Evolutionary conservation across 352 stramenopile genomes (phyloP).

Genomic region (Paralagenidium karlingii): DNA sequence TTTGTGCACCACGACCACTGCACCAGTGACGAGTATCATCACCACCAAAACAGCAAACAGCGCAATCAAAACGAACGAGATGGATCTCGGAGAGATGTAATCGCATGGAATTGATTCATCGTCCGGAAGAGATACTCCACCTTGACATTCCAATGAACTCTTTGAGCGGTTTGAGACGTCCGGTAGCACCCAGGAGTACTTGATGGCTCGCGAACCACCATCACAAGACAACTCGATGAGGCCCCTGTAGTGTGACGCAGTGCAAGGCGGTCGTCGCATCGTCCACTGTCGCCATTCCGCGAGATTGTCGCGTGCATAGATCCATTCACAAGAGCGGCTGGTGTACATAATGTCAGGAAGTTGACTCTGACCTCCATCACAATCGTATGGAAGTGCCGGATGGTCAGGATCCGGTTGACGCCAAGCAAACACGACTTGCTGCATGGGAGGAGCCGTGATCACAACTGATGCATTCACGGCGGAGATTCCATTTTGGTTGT

Average conservation of each 20-base stretch:
- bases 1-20: conserved; percentile 17
- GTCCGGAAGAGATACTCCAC: conserved; percentile 1
- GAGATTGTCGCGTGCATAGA: conserved; percentile 6
- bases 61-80: conserved; percentile 6
- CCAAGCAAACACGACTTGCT: conserved; percentile 22
- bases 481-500: too few relatives aligned
- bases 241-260: conserved; percentile 24
- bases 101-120: conserved; percentile 19
- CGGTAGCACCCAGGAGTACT: conserved; percentile 8
- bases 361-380: conserved; percentile 19
- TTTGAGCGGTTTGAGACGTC: conserved; percentile 7
- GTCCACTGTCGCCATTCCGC: conserved; percentile 31
- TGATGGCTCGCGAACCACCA: too few relatives aligned
- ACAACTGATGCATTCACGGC: conserved; percentile 10
- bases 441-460: background rate
- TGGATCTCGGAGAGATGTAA: conserved; percentile 15
- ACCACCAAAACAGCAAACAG: conserved; percentile 7
- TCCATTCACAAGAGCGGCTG: conserved; percentile 19
- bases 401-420: conserved; percentile 15
- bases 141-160: conserved; percentile 15
- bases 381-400: conserved; percentile 15
- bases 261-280: conserved; percentile 14
- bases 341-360: conserved; percentile 17
- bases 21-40: conserved; percentile 2
- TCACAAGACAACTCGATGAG: conserved; percentile 28